Percentiles rank a stretch among this genome's conserved stretches.
These are phyloP conservation scores for Ustilago curta DNA, from an alignment of 1,284 basidiomycete species.

Conservation along the genomic window DNA sequence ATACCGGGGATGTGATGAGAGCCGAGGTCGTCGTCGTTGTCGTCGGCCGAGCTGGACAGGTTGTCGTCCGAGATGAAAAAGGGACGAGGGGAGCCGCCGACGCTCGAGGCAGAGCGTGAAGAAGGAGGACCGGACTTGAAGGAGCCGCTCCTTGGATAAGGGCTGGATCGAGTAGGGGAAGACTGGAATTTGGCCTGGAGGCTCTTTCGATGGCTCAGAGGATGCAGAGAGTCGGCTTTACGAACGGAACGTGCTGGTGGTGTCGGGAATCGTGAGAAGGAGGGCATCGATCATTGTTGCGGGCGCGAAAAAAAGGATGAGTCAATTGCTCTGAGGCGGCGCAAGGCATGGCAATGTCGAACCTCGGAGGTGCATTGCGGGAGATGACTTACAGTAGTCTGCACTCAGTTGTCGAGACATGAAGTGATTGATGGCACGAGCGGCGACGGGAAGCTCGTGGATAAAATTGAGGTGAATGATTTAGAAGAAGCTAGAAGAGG, in stretches of 20 bases:
- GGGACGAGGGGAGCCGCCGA: constrained; percentile 43
- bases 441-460: constrained; percentile 26
- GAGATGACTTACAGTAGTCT: constrained; percentile 43
- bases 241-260: constrained; percentile 37
- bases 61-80: constrained; percentile 44
- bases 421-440: constrained; percentile 31
- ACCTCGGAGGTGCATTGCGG: not conserved
- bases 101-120: constrained; percentile 45
- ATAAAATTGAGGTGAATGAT: not conserved
- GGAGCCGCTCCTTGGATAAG: constrained; percentile 31
- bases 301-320: constrained; percentile 9
- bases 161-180: constrained; percentile 29
- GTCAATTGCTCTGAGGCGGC: not conserved
- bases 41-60: constrained; percentile 43
- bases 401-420: constrained; percentile 50
- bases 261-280: not conserved
- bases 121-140: constrained; percentile 37
- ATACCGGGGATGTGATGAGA: constrained; percentile 52
- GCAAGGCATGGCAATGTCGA: not conserved
- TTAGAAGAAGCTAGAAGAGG: constrained; percentile 11
- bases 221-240: constrained; percentile 33
- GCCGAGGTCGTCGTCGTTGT: constrained; percentile 43
- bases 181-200: constrained; percentile 43
- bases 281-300: not conserved
- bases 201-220: constrained; percentile 42